These are phyloP conservation scores for Malus hybrid DNA, from an alignment of 331 rosid genomes.

Conservation along the genomic window DNA sequence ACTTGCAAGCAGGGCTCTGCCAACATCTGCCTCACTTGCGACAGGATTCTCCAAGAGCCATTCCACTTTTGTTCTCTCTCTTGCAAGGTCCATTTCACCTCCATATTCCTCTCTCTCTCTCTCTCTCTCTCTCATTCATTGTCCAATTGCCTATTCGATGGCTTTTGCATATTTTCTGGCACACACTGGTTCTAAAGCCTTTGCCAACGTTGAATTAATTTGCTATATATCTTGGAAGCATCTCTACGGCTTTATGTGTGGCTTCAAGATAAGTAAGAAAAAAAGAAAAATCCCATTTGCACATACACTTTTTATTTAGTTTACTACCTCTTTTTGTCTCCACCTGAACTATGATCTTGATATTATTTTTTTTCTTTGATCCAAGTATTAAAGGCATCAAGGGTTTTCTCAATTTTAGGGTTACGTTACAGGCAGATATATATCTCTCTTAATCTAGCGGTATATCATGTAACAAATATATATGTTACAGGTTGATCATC, in stretches of 20 bases:
- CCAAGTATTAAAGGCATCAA: neutral
- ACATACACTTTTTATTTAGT: neutral
- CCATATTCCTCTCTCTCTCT: neutral
- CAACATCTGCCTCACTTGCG: slow-evolving; percentile 83
- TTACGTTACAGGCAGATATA: neutral
- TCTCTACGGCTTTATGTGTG: neutral
- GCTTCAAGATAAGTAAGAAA: neutral
- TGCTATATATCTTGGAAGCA: neutral
- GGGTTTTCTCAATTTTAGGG: neutral
- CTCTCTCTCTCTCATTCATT: neutral
- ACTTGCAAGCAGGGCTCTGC: slow-evolving; percentile 59
- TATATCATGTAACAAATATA: neutral
- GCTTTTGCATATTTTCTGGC: slow-evolving; percentile 1
- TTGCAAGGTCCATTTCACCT: slow-evolving; percentile 65
- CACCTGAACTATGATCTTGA: neutral
- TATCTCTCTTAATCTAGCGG: neutral
- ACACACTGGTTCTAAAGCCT: neutral
- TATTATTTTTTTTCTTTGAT: neutral
- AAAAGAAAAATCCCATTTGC: neutral
- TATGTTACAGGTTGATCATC: slow-evolving; percentile 48
- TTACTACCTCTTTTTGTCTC: neutral
- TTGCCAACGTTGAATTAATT: neutral
- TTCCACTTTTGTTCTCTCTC: slow-evolving; percentile 88
- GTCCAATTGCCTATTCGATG: slow-evolving; percentile 1
- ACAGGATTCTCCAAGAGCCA: slow-evolving; percentile 89